phyloP scores from a whole-genome alignment of 108 stramenopile genomes.

The Epipyxis sp. region DNA sequence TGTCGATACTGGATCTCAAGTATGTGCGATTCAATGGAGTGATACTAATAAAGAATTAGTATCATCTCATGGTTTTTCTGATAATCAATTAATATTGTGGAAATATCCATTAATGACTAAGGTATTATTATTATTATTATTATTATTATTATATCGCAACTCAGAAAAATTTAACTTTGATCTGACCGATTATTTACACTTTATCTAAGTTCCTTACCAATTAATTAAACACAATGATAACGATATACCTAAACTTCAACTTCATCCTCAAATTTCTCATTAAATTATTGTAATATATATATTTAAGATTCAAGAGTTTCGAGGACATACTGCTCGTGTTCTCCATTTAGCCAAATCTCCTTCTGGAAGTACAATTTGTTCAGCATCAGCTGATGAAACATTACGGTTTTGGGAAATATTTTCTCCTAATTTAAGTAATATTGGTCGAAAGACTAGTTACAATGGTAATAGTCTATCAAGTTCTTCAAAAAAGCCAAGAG shows the following conservation, averaged over 20 bases:
- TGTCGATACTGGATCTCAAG: conserved; percentile 34
- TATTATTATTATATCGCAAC: no score
- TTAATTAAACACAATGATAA: conserved; percentile 5
- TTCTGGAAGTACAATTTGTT: background rate
- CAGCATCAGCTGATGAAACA: conserved; percentile 27
- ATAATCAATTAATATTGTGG: conserved; percentile 19
- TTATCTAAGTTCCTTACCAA: no score
- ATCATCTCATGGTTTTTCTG: conserved; percentile 33
- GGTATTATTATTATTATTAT: conserved; percentile 81
- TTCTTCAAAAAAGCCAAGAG: background rate
- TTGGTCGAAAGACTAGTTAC: background rate
- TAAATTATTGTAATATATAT: background rate
- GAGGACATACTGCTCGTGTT: conserved; percentile 28
- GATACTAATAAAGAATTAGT: conserved; percentile 11
- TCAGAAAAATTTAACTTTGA: no score
- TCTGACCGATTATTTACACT: no score
- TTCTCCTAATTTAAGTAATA: background rate
- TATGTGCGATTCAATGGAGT: conserved; percentile 31
- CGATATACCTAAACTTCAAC: no score
- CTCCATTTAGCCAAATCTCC: conserved; percentile 27
- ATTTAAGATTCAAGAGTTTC: conserved; percentile 4
- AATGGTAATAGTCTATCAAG: background rate
- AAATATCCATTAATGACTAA: conserved; percentile 12
- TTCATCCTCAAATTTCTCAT: no score
- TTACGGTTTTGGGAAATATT: conserved; percentile 28